These are phyloP conservation scores for Penicillium macrosclerotiorum DNA, from an alignment of 495 filamentous ascomycete genomes.

Conservation along the genomic window DNA sequence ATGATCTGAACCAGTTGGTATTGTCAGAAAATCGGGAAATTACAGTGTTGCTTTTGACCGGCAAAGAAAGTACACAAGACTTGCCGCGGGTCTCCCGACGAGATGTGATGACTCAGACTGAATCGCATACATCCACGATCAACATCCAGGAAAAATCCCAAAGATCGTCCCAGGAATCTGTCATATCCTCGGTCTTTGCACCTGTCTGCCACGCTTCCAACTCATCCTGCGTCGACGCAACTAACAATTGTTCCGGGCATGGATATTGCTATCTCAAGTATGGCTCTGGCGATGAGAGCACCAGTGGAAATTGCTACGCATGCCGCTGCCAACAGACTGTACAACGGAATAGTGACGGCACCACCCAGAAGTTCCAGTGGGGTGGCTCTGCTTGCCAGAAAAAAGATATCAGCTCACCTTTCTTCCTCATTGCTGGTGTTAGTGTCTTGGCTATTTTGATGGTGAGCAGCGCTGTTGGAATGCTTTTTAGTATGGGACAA, in stretches of 20 bases:
- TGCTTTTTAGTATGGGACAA: conserved; percentile 76
- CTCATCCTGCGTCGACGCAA: conserved; percentile 58
- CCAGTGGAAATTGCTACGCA: conserved; percentile 60
- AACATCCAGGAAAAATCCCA: conserved; percentile 3
- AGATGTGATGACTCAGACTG: background rate
- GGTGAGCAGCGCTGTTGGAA: conserved; percentile 63
- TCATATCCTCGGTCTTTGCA: conserved; percentile 22
- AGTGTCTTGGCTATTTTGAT: conserved; percentile 60
- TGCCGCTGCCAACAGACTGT: conserved; percentile 66
- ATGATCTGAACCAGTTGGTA: conserved; percentile 14
- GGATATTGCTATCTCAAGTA: conserved; percentile 67
- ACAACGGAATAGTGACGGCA: conserved; percentile 45
- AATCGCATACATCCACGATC: background rate
- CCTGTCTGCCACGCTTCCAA: conserved; percentile 62
- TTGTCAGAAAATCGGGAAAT: conserved; percentile 14
- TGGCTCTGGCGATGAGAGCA: conserved; percentile 28
- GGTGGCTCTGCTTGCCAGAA: conserved; percentile 88
- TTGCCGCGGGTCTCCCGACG: conserved; percentile 2
- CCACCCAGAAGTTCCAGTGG: conserved; percentile 60
- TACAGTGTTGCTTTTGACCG: conserved; percentile 25
- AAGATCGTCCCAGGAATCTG: conserved; percentile 8
- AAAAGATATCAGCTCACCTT: conserved; percentile 80
- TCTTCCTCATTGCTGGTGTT: conserved; percentile 78
- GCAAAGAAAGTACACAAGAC: background rate
- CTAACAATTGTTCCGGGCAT: conserved; percentile 73